Percentiles rank a stretch among this genome's conserved stretches.
Evolutionary conservation across 257 asterid genomes (phyloP).

Genomic region (Craterostigma plantagineum): DNA sequence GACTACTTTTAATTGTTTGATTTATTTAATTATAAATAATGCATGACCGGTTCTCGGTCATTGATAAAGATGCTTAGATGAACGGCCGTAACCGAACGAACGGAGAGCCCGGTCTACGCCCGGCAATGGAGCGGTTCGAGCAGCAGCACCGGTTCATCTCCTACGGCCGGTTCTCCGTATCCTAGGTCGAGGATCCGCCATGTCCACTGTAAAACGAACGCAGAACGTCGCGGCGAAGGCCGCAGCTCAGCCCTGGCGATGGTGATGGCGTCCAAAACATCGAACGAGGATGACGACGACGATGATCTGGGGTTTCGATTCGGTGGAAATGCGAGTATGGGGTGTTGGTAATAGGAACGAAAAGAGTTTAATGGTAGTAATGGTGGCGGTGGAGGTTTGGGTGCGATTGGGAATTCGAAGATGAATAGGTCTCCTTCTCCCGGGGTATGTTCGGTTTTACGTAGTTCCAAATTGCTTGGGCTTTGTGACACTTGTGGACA

Average conservation of each 20-base stretch:
- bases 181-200: conserved; percentile 73
- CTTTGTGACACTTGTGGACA: too few relatives aligned
- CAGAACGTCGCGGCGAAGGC: conserved; percentile 80
- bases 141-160: conserved; percentile 69
- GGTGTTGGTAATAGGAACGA: conserved; percentile 19
- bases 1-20: too few relatives aligned
- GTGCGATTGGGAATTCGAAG: conserved; percentile 41
- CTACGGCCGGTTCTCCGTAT: conserved; percentile 85
- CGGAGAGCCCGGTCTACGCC: conserved; percentile 76
- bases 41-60: too few relatives aligned
- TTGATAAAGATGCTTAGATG: too few relatives aligned
- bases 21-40: too few relatives aligned
- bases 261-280: conserved; percentile 77
- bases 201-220: conserved; percentile 77
- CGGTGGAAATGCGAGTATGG: conserved; percentile 22
- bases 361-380: conserved; percentile 24
- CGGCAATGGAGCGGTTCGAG: conserved; percentile 98
- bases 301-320: conserved; percentile 79
- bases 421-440: conserved; percentile 94
- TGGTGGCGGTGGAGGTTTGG: conserved; percentile 25
- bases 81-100: conserved; percentile 78
- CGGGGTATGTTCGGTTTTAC: conserved; percentile 45
- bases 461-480: too few relatives aligned
- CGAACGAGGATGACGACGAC: conserved; percentile 45
- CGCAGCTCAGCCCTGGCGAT: conserved; percentile 91